phyloP scores from a whole-genome alignment of 2,329 filamentous ascomycete species.

The Moelleriella libera region DNA sequence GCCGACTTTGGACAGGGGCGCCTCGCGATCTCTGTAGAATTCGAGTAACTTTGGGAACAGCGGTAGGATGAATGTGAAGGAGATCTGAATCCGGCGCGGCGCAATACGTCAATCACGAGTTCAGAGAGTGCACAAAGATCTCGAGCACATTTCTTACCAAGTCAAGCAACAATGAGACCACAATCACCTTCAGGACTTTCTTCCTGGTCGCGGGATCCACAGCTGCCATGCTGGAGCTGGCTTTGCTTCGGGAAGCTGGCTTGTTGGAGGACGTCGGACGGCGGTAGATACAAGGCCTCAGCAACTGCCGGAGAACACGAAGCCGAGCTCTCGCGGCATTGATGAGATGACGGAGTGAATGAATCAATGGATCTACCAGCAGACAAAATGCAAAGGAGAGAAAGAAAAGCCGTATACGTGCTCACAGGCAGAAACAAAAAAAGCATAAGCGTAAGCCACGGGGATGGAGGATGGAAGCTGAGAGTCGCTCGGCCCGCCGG shows the following conservation, averaged over 20 bases:
- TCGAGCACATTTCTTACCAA: constrained; percentile 41
- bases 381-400: neutral
- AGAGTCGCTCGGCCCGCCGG: neutral
- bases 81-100: constrained; percentile 47
- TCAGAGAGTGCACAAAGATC: neutral
- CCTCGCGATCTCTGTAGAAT: constrained; percentile 85
- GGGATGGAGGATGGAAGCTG: neutral
- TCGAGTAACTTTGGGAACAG: constrained; percentile 90
- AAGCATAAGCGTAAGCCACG: neutral
- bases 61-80: constrained; percentile 95
- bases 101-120: neutral
- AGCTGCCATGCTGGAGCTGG: constrained; percentile 19
- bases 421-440: neutral
- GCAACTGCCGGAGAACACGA: too few relatives aligned
- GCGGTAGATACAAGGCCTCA: too few relatives aligned
- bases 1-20: constrained; percentile 28
- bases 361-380: too few relatives aligned
- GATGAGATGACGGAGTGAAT: too few relatives aligned
- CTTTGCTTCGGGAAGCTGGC: neutral
- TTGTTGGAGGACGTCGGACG: too few relatives aligned
- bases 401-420: neutral
- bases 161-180: constrained; percentile 79
- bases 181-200: constrained; percentile 73
- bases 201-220: constrained; percentile 50
- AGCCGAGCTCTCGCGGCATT: too few relatives aligned